Conservation (phyloP, 2,329 filamentous ascomycete genomes). For the Calonectria crousiana region DNA sequence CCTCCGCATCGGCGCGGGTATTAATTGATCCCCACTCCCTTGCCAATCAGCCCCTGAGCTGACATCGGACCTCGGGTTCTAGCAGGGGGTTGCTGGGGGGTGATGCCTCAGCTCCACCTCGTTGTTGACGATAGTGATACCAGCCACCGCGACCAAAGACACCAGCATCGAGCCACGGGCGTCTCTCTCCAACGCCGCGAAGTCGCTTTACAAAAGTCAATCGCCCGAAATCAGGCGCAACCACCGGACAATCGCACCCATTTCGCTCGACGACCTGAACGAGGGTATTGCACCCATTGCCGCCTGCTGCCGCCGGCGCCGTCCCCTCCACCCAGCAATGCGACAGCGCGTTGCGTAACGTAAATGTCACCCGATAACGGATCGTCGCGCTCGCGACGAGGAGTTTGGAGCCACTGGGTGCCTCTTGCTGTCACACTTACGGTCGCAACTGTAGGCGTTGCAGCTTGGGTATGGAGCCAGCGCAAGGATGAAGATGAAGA, state of each 20-base stretch:
- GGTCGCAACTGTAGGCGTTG: constrained; percentile 86
- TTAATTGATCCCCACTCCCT: constrained; percentile 34
- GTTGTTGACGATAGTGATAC: constrained; percentile 45
- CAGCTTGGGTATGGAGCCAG: constrained; percentile 95
- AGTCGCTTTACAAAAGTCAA: constrained; percentile 16
- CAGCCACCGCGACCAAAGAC: constrained; percentile 45
- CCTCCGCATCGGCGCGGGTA: constrained; percentile 43
- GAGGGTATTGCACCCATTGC: constrained; percentile 28
- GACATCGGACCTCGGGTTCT: constrained; percentile 42
- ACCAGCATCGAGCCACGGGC: constrained; percentile 38
- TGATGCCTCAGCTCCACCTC: constrained; percentile 45
- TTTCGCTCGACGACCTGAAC: constrained; percentile 20
- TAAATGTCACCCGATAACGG: constrained; percentile 73
- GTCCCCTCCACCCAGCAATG: constrained; percentile 47
- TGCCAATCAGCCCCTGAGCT: constrained; percentile 41
- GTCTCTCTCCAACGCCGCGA: constrained; percentile 29
- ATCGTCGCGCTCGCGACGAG: constrained; percentile 70
- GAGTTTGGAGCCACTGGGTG: constrained; percentile 86
- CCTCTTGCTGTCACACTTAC: constrained; percentile 89
- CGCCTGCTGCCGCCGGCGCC: constrained; percentile 36
- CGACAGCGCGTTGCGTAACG: constrained; percentile 50
- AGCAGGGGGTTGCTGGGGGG: constrained; percentile 45
- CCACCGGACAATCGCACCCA: constrained; percentile 5
- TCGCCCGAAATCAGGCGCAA: constrained; percentile 22
- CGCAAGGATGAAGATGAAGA: constrained; percentile 80